Percentiles rank a stretch among this genome's conserved stretches.
phyloP scores from a whole-genome alignment of 768 basidiomycete genomes.

The Mycena metata region DNA sequence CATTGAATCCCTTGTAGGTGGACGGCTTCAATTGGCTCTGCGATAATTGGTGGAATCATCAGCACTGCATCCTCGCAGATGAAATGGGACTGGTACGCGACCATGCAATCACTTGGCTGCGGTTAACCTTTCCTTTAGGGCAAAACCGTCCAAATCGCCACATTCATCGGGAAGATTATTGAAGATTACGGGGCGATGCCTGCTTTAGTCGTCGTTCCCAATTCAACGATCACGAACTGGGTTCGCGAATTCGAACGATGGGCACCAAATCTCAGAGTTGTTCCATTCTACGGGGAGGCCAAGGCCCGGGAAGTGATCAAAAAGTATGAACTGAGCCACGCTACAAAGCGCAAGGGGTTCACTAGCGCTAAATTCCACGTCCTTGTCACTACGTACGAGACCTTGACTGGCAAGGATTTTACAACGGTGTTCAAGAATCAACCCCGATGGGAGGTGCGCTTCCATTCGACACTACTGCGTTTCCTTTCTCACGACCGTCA shows the following conservation, averaged over 20 bases:
- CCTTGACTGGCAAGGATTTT: slow-evolving; percentile 82
- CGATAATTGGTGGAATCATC: slow-evolving; percentile 89
- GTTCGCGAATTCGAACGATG: slow-evolving; percentile 93
- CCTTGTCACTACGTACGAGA: slow-evolving; percentile 93
- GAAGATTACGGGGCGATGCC: slow-evolving; percentile 75
- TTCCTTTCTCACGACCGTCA: slow-evolving; percentile 5
- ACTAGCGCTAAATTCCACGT: slow-evolving; percentile 85
- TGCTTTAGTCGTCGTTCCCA: slow-evolving; percentile 92
- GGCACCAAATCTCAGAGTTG: slow-evolving; percentile 81
- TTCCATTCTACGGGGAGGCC: slow-evolving; percentile 88
- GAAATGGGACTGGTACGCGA: slow-evolving; percentile 91
- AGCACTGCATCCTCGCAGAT: slow-evolving; percentile 92
- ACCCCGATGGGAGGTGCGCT: slow-evolving; percentile 86
- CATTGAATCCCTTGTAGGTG: slow-evolving; percentile 56
- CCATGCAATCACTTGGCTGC: not conserved
- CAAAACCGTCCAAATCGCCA: slow-evolving; percentile 93
- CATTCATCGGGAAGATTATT: slow-evolving; percentile 80
- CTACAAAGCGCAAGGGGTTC: slow-evolving; percentile 51
- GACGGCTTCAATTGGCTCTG: slow-evolving; percentile 89
- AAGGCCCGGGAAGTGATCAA: slow-evolving; percentile 85
- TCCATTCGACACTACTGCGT: slow-evolving; percentile 5
- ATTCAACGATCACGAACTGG: slow-evolving; percentile 97
- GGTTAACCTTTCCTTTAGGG: slow-evolving; percentile 61
- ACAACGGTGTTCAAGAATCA: slow-evolving; percentile 80
- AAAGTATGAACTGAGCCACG: slow-evolving; percentile 84